Conservation (phyloP, 1,284 basidiomycete genomes). For the Pseudozyma thailandica region DNA sequence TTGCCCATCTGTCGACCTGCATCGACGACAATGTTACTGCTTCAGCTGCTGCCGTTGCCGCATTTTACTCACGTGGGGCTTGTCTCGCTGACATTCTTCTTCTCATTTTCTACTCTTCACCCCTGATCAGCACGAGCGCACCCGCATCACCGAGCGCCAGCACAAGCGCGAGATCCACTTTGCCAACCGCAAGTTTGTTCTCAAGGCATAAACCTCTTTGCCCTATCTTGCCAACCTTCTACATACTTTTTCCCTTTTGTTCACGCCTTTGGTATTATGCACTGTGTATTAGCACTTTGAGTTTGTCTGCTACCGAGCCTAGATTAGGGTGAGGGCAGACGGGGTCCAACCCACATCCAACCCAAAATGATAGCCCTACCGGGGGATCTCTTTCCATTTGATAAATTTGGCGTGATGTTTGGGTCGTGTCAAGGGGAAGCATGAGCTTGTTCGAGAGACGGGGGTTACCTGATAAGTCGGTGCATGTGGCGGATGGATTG, state of each 20-base stretch:
- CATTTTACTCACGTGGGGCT: background rate
- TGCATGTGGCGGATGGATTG: too few species aligned
- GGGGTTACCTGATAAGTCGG: too few species aligned
- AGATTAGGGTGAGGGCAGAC: background rate
- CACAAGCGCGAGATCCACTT: conserved; percentile 68
- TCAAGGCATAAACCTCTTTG: conserved; percentile 65
- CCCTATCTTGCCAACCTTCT: too few species aligned
- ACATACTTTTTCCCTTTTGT: background rate
- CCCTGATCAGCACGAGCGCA: conserved; percentile 59
- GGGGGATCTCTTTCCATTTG: too few species aligned
- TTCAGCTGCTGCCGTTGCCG: background rate
- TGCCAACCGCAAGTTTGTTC: conserved; percentile 64
- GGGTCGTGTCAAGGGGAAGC: too few species aligned
- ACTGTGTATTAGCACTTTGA: background rate
- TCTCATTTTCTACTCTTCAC: background rate
- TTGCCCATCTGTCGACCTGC: too few species aligned
- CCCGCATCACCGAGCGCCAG: conserved; percentile 64
- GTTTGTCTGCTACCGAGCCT: background rate
- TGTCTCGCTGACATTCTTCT: conserved; percentile 10
- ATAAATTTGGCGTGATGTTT: too few species aligned
- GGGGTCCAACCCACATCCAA: too few species aligned
- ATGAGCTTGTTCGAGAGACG: too few species aligned
- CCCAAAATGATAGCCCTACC: too few species aligned
- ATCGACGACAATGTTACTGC: background rate
- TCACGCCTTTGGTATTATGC: too few species aligned